Evolutionary conservation across 176 grass and related monocot species (phyloP), one percentile per base, ranked within the genome.

Genomic region (Canna indica): DNA sequence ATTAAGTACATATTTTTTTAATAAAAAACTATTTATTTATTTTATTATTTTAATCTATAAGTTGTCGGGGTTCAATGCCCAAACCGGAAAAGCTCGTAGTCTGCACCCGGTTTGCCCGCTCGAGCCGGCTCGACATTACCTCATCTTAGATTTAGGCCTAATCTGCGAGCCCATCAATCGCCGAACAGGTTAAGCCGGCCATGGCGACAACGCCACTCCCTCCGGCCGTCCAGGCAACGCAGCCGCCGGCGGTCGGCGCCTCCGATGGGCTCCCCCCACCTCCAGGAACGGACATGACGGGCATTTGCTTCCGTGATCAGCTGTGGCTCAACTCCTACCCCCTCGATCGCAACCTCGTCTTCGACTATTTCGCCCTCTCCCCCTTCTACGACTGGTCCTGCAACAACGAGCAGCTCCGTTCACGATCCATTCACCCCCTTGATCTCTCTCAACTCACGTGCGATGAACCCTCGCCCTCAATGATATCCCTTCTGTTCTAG

Each of bases 221-320:
- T 20, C 76, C 81, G 4, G 76, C 67, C 6, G 54, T 22, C 25
- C 71, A 45, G 36, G 53, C 2, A 24, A 34, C 44, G n/a, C 54
- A 33, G 60, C 58, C 58, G 36, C 79, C 50, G 71, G 62, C 63
- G 25, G 83, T 74, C 13, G 75, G 77, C 35, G 36, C 35, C 74
- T 67, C 47, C 27, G 45, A 84, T 1, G 84, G 73, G 14, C 61
- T 78, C 26, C 88, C 82, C 14, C 60, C 86, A 10, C 88, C 88
- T 14, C 94, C 94, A 33, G 94, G 94, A 39, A 97, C 94, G 31
- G 94, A 92, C 86, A 97, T 97, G 94, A 97, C 94, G 26, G 94
- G 94, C 36, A 97, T 97, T 73, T 97, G 94, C 82, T 97, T 97
- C 89, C 84, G 89, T 32, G 94, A 97, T 75, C 94, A 97, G 80